Percentiles rank a stretch among this genome's conserved stretches.
Conservation (phyloP, 257 asterid genomes). For the Fraxinus anomala region DNA sequence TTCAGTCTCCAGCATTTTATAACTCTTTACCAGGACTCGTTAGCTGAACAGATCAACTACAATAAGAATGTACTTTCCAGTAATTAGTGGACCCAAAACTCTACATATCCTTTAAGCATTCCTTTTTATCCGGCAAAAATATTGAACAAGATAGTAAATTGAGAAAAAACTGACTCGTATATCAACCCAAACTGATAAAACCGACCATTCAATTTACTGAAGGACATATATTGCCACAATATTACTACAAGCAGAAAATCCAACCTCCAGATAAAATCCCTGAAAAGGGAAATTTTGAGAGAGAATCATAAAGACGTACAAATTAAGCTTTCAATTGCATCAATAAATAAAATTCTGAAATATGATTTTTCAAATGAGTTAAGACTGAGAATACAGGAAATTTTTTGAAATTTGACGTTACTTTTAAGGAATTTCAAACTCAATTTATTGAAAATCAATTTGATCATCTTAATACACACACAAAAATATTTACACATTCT, state of each 20-base stretch:
- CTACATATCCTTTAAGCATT: slow-evolving; percentile 28
- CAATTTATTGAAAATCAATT: no score
- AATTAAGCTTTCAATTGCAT: neutral
- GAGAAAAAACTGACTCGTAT: neutral
- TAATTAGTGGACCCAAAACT: slow-evolving; percentile 18
- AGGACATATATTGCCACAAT: neutral
- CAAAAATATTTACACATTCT: no score
- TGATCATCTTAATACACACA: no score
- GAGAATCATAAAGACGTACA: slow-evolving; percentile 21
- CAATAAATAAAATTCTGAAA: slow-evolving; percentile 20
- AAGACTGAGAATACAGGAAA: neutral
- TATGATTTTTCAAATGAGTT: neutral
- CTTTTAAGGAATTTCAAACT: slow-evolving; percentile 33
- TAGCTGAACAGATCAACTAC: slow-evolving; percentile 7
- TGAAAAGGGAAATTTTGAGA: slow-evolving; percentile 29
- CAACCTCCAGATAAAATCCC: slow-evolving; percentile 42
- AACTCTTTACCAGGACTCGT: slow-evolving; percentile 29
- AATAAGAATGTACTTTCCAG: slow-evolving; percentile 10
- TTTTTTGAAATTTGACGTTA: slow-evolving; percentile 14
- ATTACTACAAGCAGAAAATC: slow-evolving; percentile 24
- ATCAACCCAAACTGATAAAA: slow-evolving; percentile 6
- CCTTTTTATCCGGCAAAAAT: slow-evolving; percentile 17
- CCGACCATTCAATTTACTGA: slow-evolving; percentile 5
- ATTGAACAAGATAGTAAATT: slow-evolving; percentile 8
- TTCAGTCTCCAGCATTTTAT: slow-evolving; percentile 65